A percentile compares a stretch with the other conserved stretches of the same genome.
phyloP scores from a whole-genome alignment of 2,329 filamentous ascomycete genomes.

The Pseudocercospora ulei region DNA sequence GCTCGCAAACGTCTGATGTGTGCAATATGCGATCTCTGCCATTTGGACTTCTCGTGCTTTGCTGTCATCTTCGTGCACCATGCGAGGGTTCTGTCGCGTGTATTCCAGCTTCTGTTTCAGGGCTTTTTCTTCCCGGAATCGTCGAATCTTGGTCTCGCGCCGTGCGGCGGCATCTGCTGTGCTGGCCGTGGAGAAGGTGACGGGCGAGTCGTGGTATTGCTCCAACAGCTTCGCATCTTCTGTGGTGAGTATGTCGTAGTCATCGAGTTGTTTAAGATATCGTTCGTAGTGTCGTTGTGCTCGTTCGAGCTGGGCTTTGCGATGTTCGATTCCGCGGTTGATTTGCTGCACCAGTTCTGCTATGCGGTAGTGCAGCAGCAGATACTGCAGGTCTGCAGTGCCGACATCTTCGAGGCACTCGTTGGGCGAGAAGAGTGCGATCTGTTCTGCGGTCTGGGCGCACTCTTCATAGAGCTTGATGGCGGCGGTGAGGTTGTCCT shows the following conservation, averaged over 20 bases:
- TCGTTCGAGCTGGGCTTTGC: constrained; percentile 52
- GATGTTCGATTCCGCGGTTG: constrained; percentile 46
- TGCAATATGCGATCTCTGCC: constrained; percentile 60
- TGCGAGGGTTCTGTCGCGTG: constrained; percentile 49
- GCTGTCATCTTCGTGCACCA: constrained; percentile 68
- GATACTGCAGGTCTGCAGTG: constrained; percentile 73
- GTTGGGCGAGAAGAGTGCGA: constrained; percentile 83
- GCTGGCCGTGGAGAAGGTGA: constrained; percentile 62
- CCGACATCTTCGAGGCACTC: constrained; percentile 79
- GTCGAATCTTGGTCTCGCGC: constrained; percentile 73
- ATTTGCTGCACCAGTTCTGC: constrained; percentile 69
- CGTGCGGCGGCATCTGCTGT: constrained; percentile 57
- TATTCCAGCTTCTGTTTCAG: constrained; percentile 74
- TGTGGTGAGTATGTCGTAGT: constrained; percentile 61
- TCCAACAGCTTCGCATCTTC: constrained; percentile 61
- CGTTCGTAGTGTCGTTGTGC: constrained; percentile 64
- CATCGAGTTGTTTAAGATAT: constrained; percentile 67
- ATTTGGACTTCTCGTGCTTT: constrained; percentile 69
- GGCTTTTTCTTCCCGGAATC: constrained; percentile 76
- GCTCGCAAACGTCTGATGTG: constrained; percentile 72
- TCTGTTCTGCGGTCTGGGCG: constrained; percentile 55
- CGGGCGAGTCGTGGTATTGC: constrained; percentile 60
- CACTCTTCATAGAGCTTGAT: constrained; percentile 66
- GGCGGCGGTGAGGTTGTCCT: constrained; percentile 55
- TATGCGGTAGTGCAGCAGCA: constrained; percentile 66